Evolutionary conservation across 176 grass and related monocot genomes (phyloP), one percentile per base, ranked within the genome.

Genomic region (Oryza coarctata): DNA sequence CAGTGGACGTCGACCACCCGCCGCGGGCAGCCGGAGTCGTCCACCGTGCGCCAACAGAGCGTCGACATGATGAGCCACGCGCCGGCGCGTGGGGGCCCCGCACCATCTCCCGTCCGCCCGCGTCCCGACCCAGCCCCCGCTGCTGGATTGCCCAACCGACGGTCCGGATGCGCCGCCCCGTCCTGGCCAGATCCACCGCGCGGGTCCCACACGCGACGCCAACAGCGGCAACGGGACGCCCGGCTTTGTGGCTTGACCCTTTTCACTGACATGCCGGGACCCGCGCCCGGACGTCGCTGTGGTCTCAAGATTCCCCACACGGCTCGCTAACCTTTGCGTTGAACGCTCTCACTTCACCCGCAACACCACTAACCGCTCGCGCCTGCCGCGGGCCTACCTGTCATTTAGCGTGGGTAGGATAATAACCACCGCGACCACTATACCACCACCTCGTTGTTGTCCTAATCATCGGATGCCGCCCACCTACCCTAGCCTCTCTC

Each of bases 41-140:
- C 55, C n/a, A 25, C 55, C 22, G 55, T 60, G 55, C 55, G 55
- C 55, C 55, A 60, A 22, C 7, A 26, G 3, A 12, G 63, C 61
- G 81, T 82, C 80, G 77, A 89, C 87, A 89, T 63, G 64, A 70
- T 89, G 77, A 68, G 62, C 12, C 75, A 22, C 75, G 45, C 65
- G 70, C 70, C 68, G 45, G 11, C 69, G 4, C 27, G 6, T 1
- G 36, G 15, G 74, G 65, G 22, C 36, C 74, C 52, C 65, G 28
- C 50, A 43, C 29, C 47, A 1, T 2, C 45, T 74, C 68, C 68
- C 44, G 69, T 61, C 81, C 75, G 66, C 32, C 86, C 60, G 86
- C 73, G 66, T 78, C 86, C 3, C 67, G 43, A 65, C 45, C 41
- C 67, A 0, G 11, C 11, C 13, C 3, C 9, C 1, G 6, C 78